Base-by-base conservation (phyloP, 768 basidiomycete species). In the Pholiota conissans region DNA sequence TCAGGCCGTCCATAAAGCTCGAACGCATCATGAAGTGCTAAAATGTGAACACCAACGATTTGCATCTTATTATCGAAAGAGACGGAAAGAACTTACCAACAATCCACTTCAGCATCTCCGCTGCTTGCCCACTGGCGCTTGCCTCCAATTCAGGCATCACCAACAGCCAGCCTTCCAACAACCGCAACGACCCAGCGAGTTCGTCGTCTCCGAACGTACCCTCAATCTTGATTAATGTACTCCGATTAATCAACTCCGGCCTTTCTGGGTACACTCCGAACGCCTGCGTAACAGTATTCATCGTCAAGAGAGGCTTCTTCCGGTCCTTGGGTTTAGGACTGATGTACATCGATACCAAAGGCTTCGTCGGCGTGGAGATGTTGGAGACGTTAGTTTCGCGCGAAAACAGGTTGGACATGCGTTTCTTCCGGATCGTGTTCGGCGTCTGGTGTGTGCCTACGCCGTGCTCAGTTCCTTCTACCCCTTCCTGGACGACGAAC, bases 191-290 rank as follows among this genome's bases (percentile, higher is more conserved):
- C 20, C 74, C 78, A 26, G 82, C 84, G n/a, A 82, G 77, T 10
- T 90, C 85, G 66, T 95, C 91, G 28, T 89, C 86, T 2, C 90
- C 89, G 53, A 97, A 81, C 24, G 80, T 74, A 9, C 93, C 96
- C 68, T 98, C 95, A 5, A 98, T 68, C 70, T 98, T 98, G 76
- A 98, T 88, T 62, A 99, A 74, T 0, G 93, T 94, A 61, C 93
- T 95, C 64, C 85, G 79, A 61, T 81, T 88, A 72, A 98, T 95
- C 62, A 97, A 75, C 63, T 94, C 92, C 9, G 93, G 91, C n/a
- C 93, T 84, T 69, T 98, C 96, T 1, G 96, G 96, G 69, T 95
- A 99, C 8, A 99, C 93, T 2, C 93, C 92, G 67, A 95, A 97
- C 16, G 89, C 92, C 73, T 97, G 93, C 0, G 87, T 84, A 52